phyloP scores from a whole-genome alignment of 2,329 filamentous ascomycete genomes.

The Aspergillus pseudotamarii region DNA sequence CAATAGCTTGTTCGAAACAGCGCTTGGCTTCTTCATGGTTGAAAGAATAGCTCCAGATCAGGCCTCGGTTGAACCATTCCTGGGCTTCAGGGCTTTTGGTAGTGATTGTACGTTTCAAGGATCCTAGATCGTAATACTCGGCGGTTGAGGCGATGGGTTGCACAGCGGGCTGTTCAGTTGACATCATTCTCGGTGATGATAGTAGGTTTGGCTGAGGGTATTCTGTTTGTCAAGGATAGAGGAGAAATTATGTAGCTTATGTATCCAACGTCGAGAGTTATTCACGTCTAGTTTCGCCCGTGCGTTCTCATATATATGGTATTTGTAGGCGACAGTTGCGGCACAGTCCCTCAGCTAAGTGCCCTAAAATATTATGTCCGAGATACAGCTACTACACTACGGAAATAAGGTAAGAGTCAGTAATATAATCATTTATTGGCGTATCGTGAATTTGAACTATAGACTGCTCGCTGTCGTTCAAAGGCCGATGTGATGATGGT shows the following conservation, averaged over 20 bases:
- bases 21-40: conserved; percentile 40
- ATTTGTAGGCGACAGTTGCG: neutral
- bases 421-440: neutral
- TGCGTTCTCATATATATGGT: neutral
- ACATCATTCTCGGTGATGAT: neutral
- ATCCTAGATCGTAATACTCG: conserved; percentile 39
- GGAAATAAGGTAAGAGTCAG: neutral
- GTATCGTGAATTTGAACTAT: neutral
- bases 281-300: neutral
- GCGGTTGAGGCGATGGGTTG: neutral
- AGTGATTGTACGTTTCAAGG: conserved; percentile 38
- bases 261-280: neutral
- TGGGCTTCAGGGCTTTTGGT: conserved; percentile 35
- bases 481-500: neutral
- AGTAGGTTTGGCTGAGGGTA: neutral
- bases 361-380: neutral
- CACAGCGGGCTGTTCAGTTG: neutral
- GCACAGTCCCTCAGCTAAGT: neutral
- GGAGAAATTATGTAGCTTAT: neutral
- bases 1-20: conserved; percentile 38
- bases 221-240: neutral
- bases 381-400: too few relatives aligned
- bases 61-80: conserved; percentile 41
- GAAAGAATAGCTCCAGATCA: conserved; percentile 44
- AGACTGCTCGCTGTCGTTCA: neutral